Evolutionary conservation across 2,329 filamentous ascomycete genomes (phyloP), one percentile per base, ranked within the genome.

Genomic region (Verticillium klebahnii): DNA sequence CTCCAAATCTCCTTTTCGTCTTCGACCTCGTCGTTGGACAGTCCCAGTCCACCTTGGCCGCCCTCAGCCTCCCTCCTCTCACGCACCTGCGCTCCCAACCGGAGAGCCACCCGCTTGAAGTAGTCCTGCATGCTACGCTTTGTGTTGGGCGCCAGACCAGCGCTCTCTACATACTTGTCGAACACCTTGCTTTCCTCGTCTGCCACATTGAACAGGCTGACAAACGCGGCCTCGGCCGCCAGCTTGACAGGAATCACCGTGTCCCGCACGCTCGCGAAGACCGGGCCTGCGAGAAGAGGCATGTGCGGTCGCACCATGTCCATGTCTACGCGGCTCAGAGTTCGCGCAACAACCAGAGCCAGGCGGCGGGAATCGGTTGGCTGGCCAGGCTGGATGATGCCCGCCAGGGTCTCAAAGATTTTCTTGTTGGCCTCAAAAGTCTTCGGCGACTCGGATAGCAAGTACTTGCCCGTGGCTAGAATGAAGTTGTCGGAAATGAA

Each of bases 1-100:
- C 91, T 95, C 93, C 93, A 96, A 65, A 99, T 88, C 80, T 99
- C 95, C 75, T 87, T 89, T 80, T 97, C 92, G 77, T 99, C 95
- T 72, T 99, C 95, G 36, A 87, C 80, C 78, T 99, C 95, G 74
- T 99, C 95, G 71, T 91, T 93, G 37, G 89, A 91, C 69, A 99
- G 74, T 0, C 93, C 93, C 58, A 98, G 73, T 0, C 93, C 92
- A 56, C 93, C 93, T 62, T 89, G 85, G 8, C 94, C 95, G 64
- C 93, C 94, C 73, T 97, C 93, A 0, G 95, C 95, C 68, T 97
- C 93, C 71, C 87, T 90, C 69, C 95, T 85, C 78, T 99, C 95
- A 65, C 92, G 85, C 1, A 91, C 93, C 74, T 98, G 95, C 19
- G 81, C 85, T n/a, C 91, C 94, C 23, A 98, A 78, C 68, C 93